Conservation (phyloP, 1,284 basidiomycete species). For the Apiotrichum mycotoxinovorans region DNA sequence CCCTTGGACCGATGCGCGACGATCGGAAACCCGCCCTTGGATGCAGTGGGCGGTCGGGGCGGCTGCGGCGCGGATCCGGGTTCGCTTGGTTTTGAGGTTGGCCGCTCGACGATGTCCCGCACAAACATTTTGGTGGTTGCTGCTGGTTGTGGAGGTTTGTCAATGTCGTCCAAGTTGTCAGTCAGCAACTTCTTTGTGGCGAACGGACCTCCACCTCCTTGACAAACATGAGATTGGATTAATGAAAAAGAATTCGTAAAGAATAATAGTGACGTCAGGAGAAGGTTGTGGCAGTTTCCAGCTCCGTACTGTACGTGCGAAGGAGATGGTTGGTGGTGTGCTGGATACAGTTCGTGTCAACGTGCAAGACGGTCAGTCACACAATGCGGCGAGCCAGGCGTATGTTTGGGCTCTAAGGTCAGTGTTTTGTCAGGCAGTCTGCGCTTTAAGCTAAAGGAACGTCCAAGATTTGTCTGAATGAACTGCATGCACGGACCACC, state of each 20-base stretch:
- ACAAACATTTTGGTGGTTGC: conserved; percentile 25
- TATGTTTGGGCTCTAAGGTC: no score
- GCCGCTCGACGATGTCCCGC: conserved; percentile 33
- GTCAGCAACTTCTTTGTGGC: no score
- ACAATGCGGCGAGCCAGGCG: no score
- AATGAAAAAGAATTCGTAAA: background rate
- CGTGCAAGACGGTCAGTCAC: no score
- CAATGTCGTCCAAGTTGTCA: background rate
- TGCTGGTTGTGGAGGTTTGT: background rate
- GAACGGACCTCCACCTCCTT: background rate
- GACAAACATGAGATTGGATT: background rate
- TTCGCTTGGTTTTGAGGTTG: conserved; percentile 17
- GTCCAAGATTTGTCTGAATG: no score
- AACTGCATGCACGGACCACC: no score
- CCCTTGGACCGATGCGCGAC: conserved; percentile 12
- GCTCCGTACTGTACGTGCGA: no score
- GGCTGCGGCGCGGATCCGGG: background rate
- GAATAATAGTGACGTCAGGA: background rate
- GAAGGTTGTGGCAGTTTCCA: background rate
- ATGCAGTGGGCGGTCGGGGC: conserved; percentile 19
- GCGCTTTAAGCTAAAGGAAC: no score
- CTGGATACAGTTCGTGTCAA: no score
- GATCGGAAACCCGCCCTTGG: conserved; percentile 15
- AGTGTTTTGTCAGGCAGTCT: no score
- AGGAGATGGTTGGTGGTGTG: no score